These are phyloP conservation scores for Urochloa ruziziensis DNA, from an alignment of 176 grass and related monocot genomes.

Conservation along the genomic window DNA sequence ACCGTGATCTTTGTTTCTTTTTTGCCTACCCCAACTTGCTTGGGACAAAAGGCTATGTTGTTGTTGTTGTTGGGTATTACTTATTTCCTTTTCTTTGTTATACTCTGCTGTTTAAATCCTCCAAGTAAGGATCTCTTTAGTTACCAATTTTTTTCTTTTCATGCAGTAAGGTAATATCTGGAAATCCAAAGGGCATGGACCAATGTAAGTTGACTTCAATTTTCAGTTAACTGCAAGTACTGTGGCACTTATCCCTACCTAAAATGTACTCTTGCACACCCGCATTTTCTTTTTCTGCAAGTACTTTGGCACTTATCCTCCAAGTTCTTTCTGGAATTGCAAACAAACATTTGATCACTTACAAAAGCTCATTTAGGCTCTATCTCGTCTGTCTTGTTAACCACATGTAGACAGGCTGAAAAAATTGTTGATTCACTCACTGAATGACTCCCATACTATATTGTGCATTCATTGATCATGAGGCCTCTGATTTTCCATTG, in stretches of 20 bases:
- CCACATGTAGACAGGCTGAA: background rate
- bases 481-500: background rate
- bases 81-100: background rate
- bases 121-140: conserved; percentile 5
- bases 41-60: too few species aligned
- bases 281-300: background rate
- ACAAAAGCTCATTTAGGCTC: background rate
- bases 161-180: conserved; percentile 40
- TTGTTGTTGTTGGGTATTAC: too few species aligned
- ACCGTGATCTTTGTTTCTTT: too few species aligned
- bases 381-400: background rate
- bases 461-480: background rate
- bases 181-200: conserved; percentile 18
- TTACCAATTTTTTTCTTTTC: conserved; percentile 19
- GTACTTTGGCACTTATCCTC: too few species aligned
- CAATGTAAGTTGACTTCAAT: conserved; percentile 24
- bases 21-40: too few species aligned
- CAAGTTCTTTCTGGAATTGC: background rate
- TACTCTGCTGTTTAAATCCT: background rate
- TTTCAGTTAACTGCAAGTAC: background rate
- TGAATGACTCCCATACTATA: background rate
- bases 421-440: background rate
- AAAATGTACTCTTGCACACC: background rate
- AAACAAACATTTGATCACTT: background rate
- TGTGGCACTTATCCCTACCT: background rate